phyloP scores from a whole-genome alignment of 1,284 basidiomycete genomes.

The Thelephora terrestris region DNA sequence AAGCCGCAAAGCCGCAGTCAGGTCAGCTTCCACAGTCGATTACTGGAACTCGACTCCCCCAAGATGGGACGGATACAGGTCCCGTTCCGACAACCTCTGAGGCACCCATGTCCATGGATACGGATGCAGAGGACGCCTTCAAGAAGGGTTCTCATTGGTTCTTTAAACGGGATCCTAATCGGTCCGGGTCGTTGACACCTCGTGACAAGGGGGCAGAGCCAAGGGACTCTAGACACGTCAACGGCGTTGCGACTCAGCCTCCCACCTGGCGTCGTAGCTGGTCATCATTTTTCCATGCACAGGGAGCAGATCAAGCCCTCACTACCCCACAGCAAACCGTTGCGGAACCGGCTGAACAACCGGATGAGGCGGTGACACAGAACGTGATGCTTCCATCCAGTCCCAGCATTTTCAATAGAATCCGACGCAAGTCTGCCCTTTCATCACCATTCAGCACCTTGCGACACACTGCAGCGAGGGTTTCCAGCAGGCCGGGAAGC shows the following conservation, averaged over 20 bases:
- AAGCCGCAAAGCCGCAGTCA: conserved; percentile 13
- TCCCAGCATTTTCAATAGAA: conserved; percentile 30
- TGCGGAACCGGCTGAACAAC: background rate
- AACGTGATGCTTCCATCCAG: background rate
- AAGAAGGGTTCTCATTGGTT: conserved; percentile 37
- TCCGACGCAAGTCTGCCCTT: conserved; percentile 41
- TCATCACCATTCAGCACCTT: conserved; percentile 34
- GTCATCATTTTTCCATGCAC: conserved; percentile 28
- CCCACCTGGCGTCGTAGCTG: conserved; percentile 31
- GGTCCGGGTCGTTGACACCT: conserved; percentile 20
- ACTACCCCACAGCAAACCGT: background rate
- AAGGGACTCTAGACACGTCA: conserved; percentile 21
- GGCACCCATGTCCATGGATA: conserved; percentile 46
- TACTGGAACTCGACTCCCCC: conserved; percentile 15
- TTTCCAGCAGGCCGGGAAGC: conserved; percentile 20
- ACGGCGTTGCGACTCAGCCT: background rate
- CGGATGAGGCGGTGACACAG: background rate
- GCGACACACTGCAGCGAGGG: conserved; percentile 18
- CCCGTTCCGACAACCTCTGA: conserved; percentile 20
- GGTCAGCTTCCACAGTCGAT: conserved; percentile 12
- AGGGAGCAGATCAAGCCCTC: background rate
- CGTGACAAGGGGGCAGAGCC: conserved; percentile 12
- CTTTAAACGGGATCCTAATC: conserved; percentile 26
- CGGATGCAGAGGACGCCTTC: conserved; percentile 33
- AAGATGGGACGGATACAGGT: background rate